Percentiles rank a stretch among this genome's conserved stretches.
phyloP scores from a whole-genome alignment of 345 rosid genomes.

The Cardamine occulta region DNA sequence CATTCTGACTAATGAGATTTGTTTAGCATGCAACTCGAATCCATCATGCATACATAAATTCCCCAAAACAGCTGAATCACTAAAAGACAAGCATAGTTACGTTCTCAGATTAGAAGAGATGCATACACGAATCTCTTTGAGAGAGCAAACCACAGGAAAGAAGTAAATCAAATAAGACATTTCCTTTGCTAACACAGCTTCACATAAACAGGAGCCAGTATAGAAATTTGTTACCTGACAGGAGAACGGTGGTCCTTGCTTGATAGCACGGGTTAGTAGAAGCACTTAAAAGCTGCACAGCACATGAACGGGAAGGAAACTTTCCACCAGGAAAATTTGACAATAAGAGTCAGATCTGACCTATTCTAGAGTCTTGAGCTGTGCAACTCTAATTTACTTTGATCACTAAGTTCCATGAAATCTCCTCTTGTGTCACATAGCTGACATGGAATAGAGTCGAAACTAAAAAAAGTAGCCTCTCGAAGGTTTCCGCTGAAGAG shows the following conservation, averaged over 20 bases:
- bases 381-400: background rate
- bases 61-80: background rate
- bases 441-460: constrained; percentile 10
- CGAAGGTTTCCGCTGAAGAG: background rate
- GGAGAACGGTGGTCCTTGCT: constrained; percentile 11
- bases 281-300: background rate
- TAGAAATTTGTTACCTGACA: constrained; percentile 29
- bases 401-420: background rate
- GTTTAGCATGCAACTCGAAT: background rate
- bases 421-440: constrained; percentile 7
- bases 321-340: background rate
- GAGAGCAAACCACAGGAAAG: background rate
- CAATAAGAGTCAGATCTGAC: background rate
- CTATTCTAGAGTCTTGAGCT: constrained; percentile 21
- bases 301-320: background rate
- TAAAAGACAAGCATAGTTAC: background rate
- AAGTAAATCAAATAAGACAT: constrained; percentile 3
- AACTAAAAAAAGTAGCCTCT: constrained; percentile 4
- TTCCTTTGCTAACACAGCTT: constrained; percentile 4
- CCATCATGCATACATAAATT: background rate
- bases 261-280: constrained; percentile 4
- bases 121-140: background rate
- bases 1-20: constrained; percentile 16
- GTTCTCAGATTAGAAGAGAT: background rate
- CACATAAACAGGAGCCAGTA: background rate